Percentiles rank a stretch among this genome's conserved stretches.
Conservation (phyloP, 495 filamentous ascomycete species). For the Monascus purpureus region DNA sequence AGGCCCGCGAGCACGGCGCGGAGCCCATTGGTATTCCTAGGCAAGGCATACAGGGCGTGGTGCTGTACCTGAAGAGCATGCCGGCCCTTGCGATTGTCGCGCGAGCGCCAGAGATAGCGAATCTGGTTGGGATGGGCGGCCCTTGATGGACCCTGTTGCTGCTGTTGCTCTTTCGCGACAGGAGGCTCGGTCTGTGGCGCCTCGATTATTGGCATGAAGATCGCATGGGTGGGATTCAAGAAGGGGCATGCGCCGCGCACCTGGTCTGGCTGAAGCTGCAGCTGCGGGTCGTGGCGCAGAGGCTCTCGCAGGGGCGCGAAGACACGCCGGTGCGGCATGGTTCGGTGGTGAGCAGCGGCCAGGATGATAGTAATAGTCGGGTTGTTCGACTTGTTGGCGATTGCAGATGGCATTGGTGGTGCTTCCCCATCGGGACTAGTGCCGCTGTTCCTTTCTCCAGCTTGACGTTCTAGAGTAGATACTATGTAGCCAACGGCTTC, state of each 20-base stretch:
- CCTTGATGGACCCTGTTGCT: too few species aligned
- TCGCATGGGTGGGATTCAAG: constrained; percentile 35
- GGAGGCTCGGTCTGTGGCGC: neutral
- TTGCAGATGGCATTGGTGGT: too few species aligned
- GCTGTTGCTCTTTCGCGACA: constrained; percentile 3
- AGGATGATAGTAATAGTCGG: too few species aligned
- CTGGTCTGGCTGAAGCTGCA: constrained; percentile 2
- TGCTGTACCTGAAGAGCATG: constrained; percentile 40
- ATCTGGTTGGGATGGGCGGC: too few species aligned
- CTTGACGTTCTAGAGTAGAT: too few species aligned
- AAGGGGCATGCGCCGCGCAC: constrained; percentile 29
- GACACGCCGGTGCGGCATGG: neutral
- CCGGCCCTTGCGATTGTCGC: constrained; percentile 61
- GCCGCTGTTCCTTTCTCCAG: too few species aligned
- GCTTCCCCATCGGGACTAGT: too few species aligned
- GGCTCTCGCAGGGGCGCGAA: neutral
- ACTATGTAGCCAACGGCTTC: too few species aligned
- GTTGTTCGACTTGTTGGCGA: too few species aligned
- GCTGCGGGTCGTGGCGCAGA: neutral
- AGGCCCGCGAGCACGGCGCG: constrained; percentile 28
- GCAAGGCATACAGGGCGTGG: constrained; percentile 15
- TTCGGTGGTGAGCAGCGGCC: too few species aligned
- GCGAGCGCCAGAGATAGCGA: constrained; percentile 45
- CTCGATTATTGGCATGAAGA: constrained; percentile 8
- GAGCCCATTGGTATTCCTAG: constrained; percentile 28